Evolutionary conservation across 306 rosid genomes (phyloP), one percentile per base, ranked within the genome.

Genomic region (Corylus heterophylla): DNA sequence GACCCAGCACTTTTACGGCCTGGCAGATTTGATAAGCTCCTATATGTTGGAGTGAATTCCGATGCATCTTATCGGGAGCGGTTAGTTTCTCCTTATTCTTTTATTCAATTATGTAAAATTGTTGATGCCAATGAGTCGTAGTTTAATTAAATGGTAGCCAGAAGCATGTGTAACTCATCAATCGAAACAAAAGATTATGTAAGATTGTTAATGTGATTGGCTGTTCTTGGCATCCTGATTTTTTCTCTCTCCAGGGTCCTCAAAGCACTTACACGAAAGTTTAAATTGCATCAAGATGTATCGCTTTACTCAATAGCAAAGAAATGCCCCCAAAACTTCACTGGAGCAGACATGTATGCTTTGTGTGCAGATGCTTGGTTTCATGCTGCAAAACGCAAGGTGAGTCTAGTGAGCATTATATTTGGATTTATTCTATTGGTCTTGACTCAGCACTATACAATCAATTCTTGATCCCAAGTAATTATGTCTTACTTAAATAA

Each of bases 281-380:
- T 93, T 79, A 87, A 89, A 80, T 82, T 95, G 85, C 89, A 92
- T 49, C 80, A 90, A 86, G 92, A 90, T 55, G 87, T 93, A 44
- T 93, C 94, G 27, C 93, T 93, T 45, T 85, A 86, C 78, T 74
- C 96, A 14, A 90, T 94, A 68, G 98, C 98, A 48, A 87, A 86
- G 79, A 92, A 82, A 79, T 95, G 97, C 76, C 97, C 94, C 4
- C 89, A 91, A 68, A 93, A 89, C 90, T 95, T 93, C 86, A 95
- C 99, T 8, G 98, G 98, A 61, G 98, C 98, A 67, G 99, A 93
- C 83, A 91, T 91, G 94, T 95, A 93, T 85, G 99, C 99, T 76
- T 87, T 95, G 62, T 95, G 99, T 88, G 96, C 97, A 12, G 99
- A 93, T 69, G 97, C 99, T 71, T 95, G 98, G 99, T 95, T 95